Evolutionary conservation across 257 asterid genomes (phyloP), one percentile per base, ranked within the genome.

Genomic region (Solanum ahanhuiri): DNA sequence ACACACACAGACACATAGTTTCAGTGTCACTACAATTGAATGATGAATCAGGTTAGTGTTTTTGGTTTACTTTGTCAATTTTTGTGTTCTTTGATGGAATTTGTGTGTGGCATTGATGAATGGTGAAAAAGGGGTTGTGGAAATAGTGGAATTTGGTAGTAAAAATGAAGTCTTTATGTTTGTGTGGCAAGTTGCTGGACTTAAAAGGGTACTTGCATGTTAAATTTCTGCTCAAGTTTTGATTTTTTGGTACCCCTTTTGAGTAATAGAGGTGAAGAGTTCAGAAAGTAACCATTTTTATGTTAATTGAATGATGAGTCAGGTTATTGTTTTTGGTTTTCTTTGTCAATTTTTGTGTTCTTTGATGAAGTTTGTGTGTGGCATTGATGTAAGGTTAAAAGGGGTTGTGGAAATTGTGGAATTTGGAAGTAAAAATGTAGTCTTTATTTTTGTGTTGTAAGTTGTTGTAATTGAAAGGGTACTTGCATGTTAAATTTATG

Each of bases 21-120:
- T 45, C 58, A 86, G 85, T 88, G 84, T 83, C 87, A 60, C 70
- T 69, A 28, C 51, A 67, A 63, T 37, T 39, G 77, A 45, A 37
- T 45, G 81, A 86, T 86, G 87, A 86, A 73, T 86, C 73, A 86
- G 87, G 87, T 86, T 86, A 33, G 84, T 43, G 43, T 35, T 12
- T 11, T 6, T 37, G 41, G 34, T 63, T 41, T 86, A 2, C 60
- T 34, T 63, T 9, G 35, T 83, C 63, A n/a, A 63, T n/a, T 64
- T 83, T 8, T 20, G 23, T 20, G 58, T 41, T 69, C 1, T 14
- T n/a, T 25, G 7, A 11, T 39, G 14, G 60, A 25, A 7, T 60
- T 66, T 64, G 35, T 64, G 86, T 30, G 67, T 34, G 86, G 28
- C 51, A 35, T 63, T 37, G 37, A 37, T 58, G 23, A 12, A 39